Conservation (phyloP, 257 asterid genomes). For the Nicotiana sylvestris region DNA sequence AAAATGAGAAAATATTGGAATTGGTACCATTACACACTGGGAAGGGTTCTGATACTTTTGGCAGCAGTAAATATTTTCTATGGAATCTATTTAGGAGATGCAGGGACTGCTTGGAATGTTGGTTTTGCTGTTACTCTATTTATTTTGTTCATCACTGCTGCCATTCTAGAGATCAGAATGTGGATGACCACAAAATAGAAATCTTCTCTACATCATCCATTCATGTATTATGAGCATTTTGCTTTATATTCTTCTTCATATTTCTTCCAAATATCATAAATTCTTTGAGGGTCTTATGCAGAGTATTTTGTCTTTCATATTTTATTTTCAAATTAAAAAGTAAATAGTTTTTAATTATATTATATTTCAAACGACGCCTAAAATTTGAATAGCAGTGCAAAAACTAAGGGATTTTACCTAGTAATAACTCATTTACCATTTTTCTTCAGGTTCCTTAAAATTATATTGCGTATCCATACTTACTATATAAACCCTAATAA, state of each 20-base stretch:
- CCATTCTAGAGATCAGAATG: conserved; percentile 55
- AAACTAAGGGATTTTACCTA: too few species aligned
- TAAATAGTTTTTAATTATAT: too few species aligned
- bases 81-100: conserved; percentile 61
- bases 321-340: too few species aligned
- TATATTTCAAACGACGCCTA: too few species aligned
- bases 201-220: not conserved
- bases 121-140: conserved; percentile 61
- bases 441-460: too few species aligned
- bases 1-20: conserved; percentile 81
- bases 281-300: not conserved
- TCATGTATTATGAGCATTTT: not conserved
- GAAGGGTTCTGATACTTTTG: conserved; percentile 53
- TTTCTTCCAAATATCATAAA: not conserved
- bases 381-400: too few species aligned
- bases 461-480: too few species aligned
- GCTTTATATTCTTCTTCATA: not conserved
- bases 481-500: too few species aligned
- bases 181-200: conserved; percentile 22
- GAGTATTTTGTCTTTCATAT: too few species aligned
- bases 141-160: conserved; percentile 31
- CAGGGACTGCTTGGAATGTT: conserved; percentile 67
- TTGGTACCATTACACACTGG: conserved; percentile 70
- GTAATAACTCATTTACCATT: too few species aligned
- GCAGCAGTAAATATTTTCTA: conserved; percentile 70